These are phyloP conservation scores for Phytophthora uliginosa DNA, from an alignment of 352 stramenopile species.

Conservation along the genomic window DNA sequence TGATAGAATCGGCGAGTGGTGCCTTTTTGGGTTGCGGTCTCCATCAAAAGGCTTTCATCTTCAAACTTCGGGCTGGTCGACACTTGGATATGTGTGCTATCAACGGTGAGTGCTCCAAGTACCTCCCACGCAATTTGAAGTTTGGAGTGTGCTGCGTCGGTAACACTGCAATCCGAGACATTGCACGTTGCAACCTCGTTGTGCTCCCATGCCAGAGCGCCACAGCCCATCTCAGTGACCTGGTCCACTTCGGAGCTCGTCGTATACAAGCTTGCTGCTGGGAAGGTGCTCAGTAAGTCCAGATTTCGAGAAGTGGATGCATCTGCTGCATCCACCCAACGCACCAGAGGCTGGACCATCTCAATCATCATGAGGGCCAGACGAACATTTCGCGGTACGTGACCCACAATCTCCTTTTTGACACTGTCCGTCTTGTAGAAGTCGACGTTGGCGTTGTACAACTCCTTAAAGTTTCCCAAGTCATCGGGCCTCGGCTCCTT, in stretches of 20 bases:
- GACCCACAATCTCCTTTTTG: conserved; percentile 76
- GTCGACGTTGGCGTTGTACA: conserved; percentile 78
- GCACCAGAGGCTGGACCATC: conserved; percentile 95
- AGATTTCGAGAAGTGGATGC: conserved; percentile 17
- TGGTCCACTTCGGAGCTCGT: conserved; percentile 38
- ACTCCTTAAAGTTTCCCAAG: conserved; percentile 80
- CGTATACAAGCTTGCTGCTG: conserved; percentile 58
- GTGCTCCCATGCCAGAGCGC: conserved; percentile 41
- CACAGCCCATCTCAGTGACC: conserved; percentile 67
- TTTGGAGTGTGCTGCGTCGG: conserved; percentile 35
- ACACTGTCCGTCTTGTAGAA: conserved; percentile 53
- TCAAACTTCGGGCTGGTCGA: conserved; percentile 64
- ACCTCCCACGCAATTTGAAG: conserved; percentile 85
- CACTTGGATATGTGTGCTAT: conserved; percentile 79
- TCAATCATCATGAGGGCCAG: conserved; percentile 96
- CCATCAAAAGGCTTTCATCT: conserved; percentile 50
- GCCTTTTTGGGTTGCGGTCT: conserved; percentile 53
- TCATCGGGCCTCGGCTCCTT: conserved; percentile 84
- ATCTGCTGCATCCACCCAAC: conserved; percentile 61
- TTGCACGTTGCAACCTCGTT: conserved; percentile 62
- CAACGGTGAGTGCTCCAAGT: conserved; percentile 77
- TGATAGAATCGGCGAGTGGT: conserved; percentile 75
- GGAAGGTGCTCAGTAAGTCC: conserved; percentile 45
- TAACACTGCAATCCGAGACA: conserved; percentile 48
- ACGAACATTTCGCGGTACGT: conserved; percentile 96